Conservation (phyloP, 176 grass and related monocot genomes). For the Carex parvula region DNA sequence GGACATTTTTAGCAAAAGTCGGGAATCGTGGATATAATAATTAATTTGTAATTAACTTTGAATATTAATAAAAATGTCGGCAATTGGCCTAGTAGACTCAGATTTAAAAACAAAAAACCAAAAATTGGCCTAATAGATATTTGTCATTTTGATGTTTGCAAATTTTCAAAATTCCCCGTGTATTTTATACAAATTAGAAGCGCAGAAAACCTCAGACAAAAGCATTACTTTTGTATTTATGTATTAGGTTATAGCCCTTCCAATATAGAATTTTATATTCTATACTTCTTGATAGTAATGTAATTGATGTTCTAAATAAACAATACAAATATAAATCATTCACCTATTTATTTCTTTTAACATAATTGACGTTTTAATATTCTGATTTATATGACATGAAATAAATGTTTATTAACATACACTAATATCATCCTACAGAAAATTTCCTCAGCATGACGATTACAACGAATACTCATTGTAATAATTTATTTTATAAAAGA, state of each 20-base stretch:
- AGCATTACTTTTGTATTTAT: neutral
- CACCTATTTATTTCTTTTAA: neutral
- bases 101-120: too few relatives aligned
- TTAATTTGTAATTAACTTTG: too few relatives aligned
- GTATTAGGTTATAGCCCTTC: neutral
- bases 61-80: too few relatives aligned
- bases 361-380: neutral
- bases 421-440: neutral
- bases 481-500: too few relatives aligned
- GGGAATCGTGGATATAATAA: too few relatives aligned
- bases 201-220: neutral
- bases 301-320: neutral
- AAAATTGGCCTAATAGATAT: neutral
- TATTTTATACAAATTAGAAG: neutral
- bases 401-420: neutral
- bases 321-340: neutral
- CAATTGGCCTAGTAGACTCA: too few relatives aligned
- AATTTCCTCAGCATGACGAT: neutral
- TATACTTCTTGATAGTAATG: neutral
- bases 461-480: neutral
- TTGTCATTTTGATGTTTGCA: neutral
- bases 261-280: too few relatives aligned
- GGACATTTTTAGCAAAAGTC: too few relatives aligned
- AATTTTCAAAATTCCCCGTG: neutral
- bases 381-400: neutral